Conservation (phyloP, 148 eudicot species). For the Dysphania ambrosioides region DNA sequence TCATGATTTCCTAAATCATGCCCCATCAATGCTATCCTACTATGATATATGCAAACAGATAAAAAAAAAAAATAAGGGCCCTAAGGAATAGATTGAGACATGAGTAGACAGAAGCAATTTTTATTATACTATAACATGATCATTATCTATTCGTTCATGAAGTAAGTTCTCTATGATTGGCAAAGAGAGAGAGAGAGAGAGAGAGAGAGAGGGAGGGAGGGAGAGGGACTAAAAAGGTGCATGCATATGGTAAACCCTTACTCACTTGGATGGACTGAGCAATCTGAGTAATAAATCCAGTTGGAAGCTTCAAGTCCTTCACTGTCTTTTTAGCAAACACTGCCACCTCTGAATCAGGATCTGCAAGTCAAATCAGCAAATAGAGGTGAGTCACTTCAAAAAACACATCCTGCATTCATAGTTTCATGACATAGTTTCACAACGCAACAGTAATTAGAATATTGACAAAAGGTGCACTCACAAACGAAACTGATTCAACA, state of each 20-base stretch:
- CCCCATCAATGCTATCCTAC: neutral
- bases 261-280: constrained; percentile 92
- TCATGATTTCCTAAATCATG: neutral
- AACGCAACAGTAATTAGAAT: neutral
- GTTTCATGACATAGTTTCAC: too few species aligned
- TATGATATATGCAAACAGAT: neutral
- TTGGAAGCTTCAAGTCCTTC: constrained; percentile 93
- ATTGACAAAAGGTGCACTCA: neutral
- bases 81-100: neutral
- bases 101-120: neutral
- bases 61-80: too few species aligned
- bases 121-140: neutral
- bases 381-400: neutral
- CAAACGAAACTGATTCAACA: neutral
- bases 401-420: neutral
- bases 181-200: neutral
- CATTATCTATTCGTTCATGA: neutral
- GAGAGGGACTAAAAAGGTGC: neutral
- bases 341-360: constrained; percentile 85
- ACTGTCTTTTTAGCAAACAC: constrained; percentile 85
- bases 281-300: constrained; percentile 78
- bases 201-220: neutral
- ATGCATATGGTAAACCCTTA: neutral
- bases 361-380: constrained; percentile 30
- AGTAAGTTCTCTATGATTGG: neutral